phyloP scores from a whole-genome alignment of 2,329 filamentous ascomycete genomes.

The Fusarium sp. region DNA sequence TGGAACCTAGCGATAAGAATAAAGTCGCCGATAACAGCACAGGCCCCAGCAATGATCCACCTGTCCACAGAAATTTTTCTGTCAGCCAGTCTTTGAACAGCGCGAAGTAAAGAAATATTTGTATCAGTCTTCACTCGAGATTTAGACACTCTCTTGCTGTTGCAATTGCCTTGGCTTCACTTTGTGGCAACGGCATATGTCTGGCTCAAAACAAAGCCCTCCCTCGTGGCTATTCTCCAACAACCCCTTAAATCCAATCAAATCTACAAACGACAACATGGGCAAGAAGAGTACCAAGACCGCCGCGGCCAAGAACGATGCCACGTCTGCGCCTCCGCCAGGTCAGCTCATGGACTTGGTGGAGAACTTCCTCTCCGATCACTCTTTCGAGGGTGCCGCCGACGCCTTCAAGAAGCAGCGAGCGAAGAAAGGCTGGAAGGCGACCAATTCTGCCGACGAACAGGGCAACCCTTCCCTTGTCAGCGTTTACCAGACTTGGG shows the following conservation, averaged over 20 bases:
- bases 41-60: conserved; percentile 33
- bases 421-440: conserved; percentile 64
- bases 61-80: conserved; percentile 48
- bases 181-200: conserved; percentile 50
- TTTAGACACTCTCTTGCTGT: conserved; percentile 13
- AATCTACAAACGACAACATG: conserved; percentile 52
- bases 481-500: conserved; percentile 66
- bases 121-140: conserved; percentile 6
- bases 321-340: conserved; percentile 58
- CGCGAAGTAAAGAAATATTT: conserved; percentile 34
- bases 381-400: conserved; percentile 73
- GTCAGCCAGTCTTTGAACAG: conserved; percentile 28
- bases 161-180: conserved; percentile 12
- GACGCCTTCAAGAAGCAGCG: conserved; percentile 74
- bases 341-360: conserved; percentile 75
- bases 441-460: conserved; percentile 38
- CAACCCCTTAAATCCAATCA: conserved; percentile 50
- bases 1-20: conserved; percentile 35
- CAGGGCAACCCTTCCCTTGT: conserved; percentile 59
- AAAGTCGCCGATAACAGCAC: conserved; percentile 34
- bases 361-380: conserved; percentile 73
- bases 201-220: conserved; percentile 49
- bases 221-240: conserved; percentile 62
- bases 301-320: conserved; percentile 38
- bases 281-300: conserved; percentile 50